Evolutionary conservation across 148 eudicot species (phyloP), one percentile per base, ranked within the genome.

Genomic region (Fallopia convolvulus): DNA sequence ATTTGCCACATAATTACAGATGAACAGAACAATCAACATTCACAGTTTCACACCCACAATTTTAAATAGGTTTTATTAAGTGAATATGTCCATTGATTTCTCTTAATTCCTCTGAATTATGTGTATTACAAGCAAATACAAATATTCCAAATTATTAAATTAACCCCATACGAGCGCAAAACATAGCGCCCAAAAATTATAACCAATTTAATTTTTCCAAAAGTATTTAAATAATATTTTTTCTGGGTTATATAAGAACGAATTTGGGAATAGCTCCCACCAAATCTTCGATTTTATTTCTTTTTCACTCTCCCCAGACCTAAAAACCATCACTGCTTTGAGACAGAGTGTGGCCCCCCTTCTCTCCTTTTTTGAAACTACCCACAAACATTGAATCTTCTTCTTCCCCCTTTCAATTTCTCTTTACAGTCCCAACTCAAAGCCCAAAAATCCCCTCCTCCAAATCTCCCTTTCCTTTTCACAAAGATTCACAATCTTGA

Each of bases 351-450:
- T 65, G 70, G 70, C 40, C 70, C 70, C 17, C 70, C 0, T 13
- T 13, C 12, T 21, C 21, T 58, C 9, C 65, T 23, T 30, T 30
- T 61, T 13, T 18, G 39, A 30, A 61, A 61, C 70, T 40, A 40
- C 49, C 40, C 18, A 15, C 42, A 40, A 70, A 70, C 41, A 70
- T 66, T 66, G 60, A 74, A 30, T 39, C 79, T 50, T 74, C 30
- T 26, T 26, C 30, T 26, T 26, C 30, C 30, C 71, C 72, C 50
- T 77, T 80, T 58, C 78, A 68, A 47, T 70, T 70, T 74, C 74
- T 36, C 39, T 36, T 36, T 36, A 36, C 39, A 36, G 39, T 36
- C 39, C 39, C 2, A 36, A 36, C 39, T 39, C 6, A 42, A 65
- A 65, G 15, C 39, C 48, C 6, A 42, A 65, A 65, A 56, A 49